Evolutionary conservation across 305 asterid species (phyloP).

Genomic region (Fraxinus latifolia): DNA sequence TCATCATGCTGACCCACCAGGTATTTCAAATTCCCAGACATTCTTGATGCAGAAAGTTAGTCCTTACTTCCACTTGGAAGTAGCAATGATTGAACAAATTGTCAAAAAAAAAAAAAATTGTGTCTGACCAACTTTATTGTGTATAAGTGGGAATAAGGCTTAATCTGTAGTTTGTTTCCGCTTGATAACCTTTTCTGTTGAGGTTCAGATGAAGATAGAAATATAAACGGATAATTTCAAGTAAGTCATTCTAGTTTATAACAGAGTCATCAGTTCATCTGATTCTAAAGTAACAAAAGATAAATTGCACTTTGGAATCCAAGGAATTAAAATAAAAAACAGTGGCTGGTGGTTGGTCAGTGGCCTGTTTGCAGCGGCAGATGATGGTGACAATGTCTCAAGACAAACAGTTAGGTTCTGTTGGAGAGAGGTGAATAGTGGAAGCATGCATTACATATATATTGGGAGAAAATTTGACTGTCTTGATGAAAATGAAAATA

Average conservation of each 20-base stretch:
- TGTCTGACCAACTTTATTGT: not conserved
- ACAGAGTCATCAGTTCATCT: not conserved
- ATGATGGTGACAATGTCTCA: not conserved
- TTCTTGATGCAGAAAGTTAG: slow-evolving; percentile 12
- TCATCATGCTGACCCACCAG: slow-evolving; percentile 91
- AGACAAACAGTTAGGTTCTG: not conserved
- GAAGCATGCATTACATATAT: not conserved
- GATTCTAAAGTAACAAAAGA: not conserved
- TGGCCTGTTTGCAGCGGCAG: not conserved
- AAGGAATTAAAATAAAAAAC: not conserved
- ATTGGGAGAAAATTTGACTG: not conserved
- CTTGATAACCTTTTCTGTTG: not conserved
- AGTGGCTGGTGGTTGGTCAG: not conserved
- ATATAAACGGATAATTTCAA: not conserved
- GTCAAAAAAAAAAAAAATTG: not conserved
- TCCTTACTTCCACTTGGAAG: slow-evolving; percentile 14
- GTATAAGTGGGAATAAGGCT: not conserved
- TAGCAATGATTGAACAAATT: slow-evolving; percentile 3
- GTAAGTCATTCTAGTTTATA: not conserved
- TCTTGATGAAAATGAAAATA: not conserved
- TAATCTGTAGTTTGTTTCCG: not conserved
- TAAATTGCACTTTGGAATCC: not conserved
- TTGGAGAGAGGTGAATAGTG: not conserved
- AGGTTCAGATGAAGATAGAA: not conserved
- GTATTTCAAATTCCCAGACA: slow-evolving; percentile 33